Conservation (phyloP, 257 asterid genomes). For the Salvia miltiorrhiza region DNA sequence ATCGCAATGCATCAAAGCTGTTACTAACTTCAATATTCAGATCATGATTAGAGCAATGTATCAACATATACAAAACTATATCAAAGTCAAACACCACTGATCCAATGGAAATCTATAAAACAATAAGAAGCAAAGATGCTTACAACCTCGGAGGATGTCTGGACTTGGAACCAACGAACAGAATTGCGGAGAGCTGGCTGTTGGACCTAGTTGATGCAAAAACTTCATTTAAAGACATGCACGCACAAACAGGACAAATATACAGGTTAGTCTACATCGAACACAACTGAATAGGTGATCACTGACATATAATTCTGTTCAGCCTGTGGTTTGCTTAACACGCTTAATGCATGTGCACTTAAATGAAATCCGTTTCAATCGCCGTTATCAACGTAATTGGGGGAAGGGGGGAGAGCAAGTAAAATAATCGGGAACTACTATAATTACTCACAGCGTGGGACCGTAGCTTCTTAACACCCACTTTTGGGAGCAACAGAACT, state of each 20-base stretch:
- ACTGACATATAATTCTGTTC: neutral
- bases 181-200: constrained; percentile 55
- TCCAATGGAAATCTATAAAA: neutral
- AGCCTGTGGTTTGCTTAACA: neutral
- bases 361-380: neutral
- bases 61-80: too few species aligned
- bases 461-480: constrained; percentile 9
- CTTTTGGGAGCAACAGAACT: neutral
- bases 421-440: neutral
- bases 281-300: neutral
- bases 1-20: too few species aligned
- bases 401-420: too few species aligned
- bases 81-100: too few species aligned
- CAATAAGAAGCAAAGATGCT: neutral
- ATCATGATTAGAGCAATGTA: too few species aligned
- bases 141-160: constrained; percentile 71
- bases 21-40: too few species aligned
- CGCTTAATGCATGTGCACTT: neutral
- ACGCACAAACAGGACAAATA: neutral
- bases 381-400: neutral
- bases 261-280: neutral
- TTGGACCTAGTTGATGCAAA: constrained; percentile 41
- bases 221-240: too few species aligned
- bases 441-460: constrained; percentile 35
- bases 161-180: constrained; percentile 91